Percentiles rank a stretch among this genome's conserved stretches.
Conservation (phyloP, 2,329 filamentous ascomycete genomes). For the Apiospora arundinis region DNA sequence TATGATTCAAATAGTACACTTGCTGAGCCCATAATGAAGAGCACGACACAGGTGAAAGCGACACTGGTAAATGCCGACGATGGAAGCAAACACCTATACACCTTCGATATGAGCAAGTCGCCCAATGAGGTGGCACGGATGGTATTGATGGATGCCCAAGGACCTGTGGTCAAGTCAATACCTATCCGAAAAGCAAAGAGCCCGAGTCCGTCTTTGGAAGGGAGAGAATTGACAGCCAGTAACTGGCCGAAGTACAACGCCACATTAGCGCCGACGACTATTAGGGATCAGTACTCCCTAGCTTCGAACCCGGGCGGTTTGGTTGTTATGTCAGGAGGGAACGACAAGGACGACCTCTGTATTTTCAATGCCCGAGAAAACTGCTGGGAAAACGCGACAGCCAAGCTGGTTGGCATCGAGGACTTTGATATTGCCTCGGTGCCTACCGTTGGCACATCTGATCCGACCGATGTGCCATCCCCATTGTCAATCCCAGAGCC, state of each 20-base stretch:
- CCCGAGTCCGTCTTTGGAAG: constrained; percentile 34
- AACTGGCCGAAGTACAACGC: constrained; percentile 83
- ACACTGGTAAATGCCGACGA: constrained; percentile 75
- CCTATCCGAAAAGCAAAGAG: constrained; percentile 42
- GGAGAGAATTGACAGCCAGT: constrained; percentile 57
- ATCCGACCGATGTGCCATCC: constrained; percentile 33
- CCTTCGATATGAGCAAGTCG: constrained; percentile 75
- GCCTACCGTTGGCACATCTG: constrained; percentile 28
- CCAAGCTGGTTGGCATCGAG: constrained; percentile 56
- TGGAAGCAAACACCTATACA: constrained; percentile 77
- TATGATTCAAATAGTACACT: constrained; percentile 69
- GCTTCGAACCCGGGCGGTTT: constrained; percentile 70
- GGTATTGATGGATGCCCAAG: constrained; percentile 68
- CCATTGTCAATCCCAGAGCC: constrained; percentile 35
- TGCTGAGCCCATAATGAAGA: constrained; percentile 63
- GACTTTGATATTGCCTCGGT: constrained; percentile 36
- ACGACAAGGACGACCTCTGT: constrained; percentile 67
- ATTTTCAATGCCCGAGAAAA: constrained; percentile 82
- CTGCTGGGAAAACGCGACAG: constrained; percentile 76
- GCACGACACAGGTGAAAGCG: constrained; percentile 62
- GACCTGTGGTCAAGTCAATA: constrained; percentile 56
- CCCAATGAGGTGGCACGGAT: constrained; percentile 79
- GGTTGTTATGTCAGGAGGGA: constrained; percentile 82
- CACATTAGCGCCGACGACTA: constrained; percentile 70
- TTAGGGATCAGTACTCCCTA: constrained; percentile 73